Conservation (phyloP, 768 basidiomycete genomes). For the Suillus discolor region DNA sequence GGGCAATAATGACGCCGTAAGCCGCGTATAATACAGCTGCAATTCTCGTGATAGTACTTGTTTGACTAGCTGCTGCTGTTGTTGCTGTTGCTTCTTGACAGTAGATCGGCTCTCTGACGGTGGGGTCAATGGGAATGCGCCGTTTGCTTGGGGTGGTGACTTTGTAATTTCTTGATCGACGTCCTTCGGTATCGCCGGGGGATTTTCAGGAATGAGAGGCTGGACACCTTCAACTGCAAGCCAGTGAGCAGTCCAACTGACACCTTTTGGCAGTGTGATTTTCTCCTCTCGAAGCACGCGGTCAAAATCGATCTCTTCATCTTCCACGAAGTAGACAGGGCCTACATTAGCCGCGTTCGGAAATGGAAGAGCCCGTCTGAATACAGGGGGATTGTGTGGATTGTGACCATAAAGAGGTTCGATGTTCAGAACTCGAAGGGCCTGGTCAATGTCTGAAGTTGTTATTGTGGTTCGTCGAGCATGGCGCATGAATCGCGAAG, state of each 20-base stretch:
- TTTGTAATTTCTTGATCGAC: conserved; percentile 36
- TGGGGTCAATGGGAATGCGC: conserved; percentile 30
- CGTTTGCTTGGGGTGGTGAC: conserved; percentile 27
- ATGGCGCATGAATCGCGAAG: conserved; percentile 95
- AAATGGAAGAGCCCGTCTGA: conserved; percentile 49
- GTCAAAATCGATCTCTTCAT: conserved; percentile 97
- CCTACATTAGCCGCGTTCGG: conserved; percentile 52
- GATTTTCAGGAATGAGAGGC: conserved; percentile 95
- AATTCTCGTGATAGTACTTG: conserved; percentile 92
- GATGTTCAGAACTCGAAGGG: conserved; percentile 91
- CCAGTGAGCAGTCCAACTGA: conserved; percentile 95
- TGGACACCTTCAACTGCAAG: conserved; percentile 98
- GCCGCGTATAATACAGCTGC: conserved; percentile 91
- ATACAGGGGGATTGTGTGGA: conserved; percentile 34
- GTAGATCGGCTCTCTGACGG: conserved; percentile 27
- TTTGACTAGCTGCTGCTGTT: conserved; percentile 80
- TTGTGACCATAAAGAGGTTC: conserved; percentile 85
- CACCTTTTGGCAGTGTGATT: conserved; percentile 76
- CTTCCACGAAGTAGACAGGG: conserved; percentile 90
- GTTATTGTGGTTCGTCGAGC: conserved; percentile 88
- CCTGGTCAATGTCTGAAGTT: conserved; percentile 90
- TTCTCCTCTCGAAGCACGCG: conserved; percentile 87
- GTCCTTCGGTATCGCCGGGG: conserved; percentile 75
- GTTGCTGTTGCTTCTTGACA: conserved; percentile 48
- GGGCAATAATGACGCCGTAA: conserved; percentile 83